These are phyloP conservation scores for Nicotiana tomentosiformis DNA, from an alignment of 257 asterid species.

Conservation along the genomic window DNA sequence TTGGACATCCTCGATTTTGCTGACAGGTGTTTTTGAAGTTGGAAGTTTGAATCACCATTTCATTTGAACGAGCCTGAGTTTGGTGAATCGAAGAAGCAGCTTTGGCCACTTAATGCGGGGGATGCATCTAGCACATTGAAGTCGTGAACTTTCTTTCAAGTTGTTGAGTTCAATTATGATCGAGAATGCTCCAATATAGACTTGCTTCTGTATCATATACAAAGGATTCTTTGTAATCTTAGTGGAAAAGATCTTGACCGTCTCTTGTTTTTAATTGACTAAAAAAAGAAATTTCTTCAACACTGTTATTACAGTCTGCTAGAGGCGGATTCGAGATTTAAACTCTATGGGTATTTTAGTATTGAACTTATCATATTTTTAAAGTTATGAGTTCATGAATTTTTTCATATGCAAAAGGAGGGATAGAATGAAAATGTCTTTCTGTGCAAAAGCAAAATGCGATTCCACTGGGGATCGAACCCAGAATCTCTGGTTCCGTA, in stretches of 20 bases:
- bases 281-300: too few relatives aligned
- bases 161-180: not conserved
- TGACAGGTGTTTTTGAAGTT: not conserved
- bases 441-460: too few relatives aligned
- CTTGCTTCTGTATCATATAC: not conserved
- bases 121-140: not conserved
- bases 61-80: not conserved
- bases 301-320: not conserved
- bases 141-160: not conserved
- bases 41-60: not conserved
- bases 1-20: not conserved
- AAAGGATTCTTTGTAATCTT: not conserved
- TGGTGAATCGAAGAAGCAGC: not conserved
- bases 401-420: too few relatives aligned
- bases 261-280: not conserved
- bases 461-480: too few relatives aligned
- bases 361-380: too few relatives aligned
- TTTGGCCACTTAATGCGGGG: not conserved
- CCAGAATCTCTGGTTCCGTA: constrained; percentile 36
- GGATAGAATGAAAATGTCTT: too few relatives aligned
- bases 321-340: too few relatives aligned
- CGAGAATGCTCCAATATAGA: not conserved
- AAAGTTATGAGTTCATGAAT: too few relatives aligned
- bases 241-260: not conserved
- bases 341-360: too few relatives aligned